A percentile compares a stretch with the other conserved stretches of the same genome.
These are phyloP conservation scores for Solanum habrochaites DNA, from an alignment of 257 asterid genomes.

Conservation along the genomic window DNA sequence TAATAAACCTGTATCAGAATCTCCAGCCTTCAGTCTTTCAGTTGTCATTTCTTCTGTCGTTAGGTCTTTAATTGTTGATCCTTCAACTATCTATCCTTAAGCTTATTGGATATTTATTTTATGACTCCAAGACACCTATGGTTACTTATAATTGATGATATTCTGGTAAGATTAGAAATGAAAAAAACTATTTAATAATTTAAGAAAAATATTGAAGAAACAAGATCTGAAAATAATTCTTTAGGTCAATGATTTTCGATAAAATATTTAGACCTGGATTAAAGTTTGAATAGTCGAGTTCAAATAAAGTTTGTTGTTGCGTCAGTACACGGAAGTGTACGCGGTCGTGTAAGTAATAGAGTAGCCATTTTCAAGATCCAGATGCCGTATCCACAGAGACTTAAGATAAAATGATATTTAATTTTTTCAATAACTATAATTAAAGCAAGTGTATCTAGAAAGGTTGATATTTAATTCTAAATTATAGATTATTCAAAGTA, in stretches of 20 bases:
- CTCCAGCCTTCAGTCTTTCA: neutral
- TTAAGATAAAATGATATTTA: too few species aligned
- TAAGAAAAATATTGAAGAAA: too few species aligned
- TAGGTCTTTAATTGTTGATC: neutral
- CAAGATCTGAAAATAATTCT: neutral
- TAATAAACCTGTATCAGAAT: too few species aligned
- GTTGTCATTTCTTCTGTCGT: neutral
- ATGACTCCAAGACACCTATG: neutral
- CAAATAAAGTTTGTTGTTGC: neutral
- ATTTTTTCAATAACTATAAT: too few species aligned
- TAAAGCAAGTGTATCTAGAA: neutral
- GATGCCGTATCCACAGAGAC: too few species aligned
- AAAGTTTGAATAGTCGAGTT: neutral
- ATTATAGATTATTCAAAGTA: neutral
- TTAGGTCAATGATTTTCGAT: neutral
- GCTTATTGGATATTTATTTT: neutral
- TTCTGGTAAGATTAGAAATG: too few species aligned
- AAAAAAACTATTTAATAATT: too few species aligned
- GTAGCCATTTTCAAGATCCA: too few species aligned
- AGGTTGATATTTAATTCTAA: neutral
- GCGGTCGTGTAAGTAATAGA: too few species aligned
- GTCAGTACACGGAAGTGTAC: too few species aligned
- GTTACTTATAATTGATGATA: neutral
- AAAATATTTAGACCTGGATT: too few species aligned
- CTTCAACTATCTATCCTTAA: too few species aligned